Conservation (phyloP, 345 rosid genomes). For the Aurinia saxatilis region DNA sequence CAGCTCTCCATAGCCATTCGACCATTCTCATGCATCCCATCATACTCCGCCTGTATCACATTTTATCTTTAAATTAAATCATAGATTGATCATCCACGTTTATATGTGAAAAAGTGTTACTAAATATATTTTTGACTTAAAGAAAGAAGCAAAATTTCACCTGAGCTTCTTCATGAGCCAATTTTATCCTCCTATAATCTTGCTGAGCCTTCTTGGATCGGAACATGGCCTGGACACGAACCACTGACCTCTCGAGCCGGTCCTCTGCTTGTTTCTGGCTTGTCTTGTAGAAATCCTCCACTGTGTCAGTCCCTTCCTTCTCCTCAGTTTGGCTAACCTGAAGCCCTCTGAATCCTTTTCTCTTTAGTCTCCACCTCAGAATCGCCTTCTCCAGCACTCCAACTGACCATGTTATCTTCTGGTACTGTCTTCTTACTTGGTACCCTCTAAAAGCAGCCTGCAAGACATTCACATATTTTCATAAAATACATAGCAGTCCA, state of each 20-base stretch:
- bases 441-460: slow-evolving; percentile 87
- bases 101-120: not conserved
- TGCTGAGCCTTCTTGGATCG: slow-evolving; percentile 93
- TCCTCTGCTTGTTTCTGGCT: slow-evolving; percentile 91
- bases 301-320: slow-evolving; percentile 41
- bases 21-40: slow-evolving; percentile 33
- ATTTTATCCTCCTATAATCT: slow-evolving; percentile 86
- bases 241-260: slow-evolving; percentile 74
- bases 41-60: slow-evolving; percentile 59
- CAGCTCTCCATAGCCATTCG: slow-evolving; percentile 28
- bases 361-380: slow-evolving; percentile 85
- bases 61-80: not conserved
- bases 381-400: slow-evolving; percentile 91
- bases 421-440: slow-evolving; percentile 75
- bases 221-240: slow-evolving; percentile 85
- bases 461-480: slow-evolving; percentile 1
- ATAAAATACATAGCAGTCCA: not conserved
- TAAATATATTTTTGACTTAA: not conserved
- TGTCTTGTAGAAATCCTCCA: slow-evolving; percentile 68
- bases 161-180: slow-evolving; percentile 54
- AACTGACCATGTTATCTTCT: slow-evolving; percentile 85
- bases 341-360: slow-evolving; percentile 90
- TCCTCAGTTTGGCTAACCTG: slow-evolving; percentile 38
- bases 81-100: not conserved
- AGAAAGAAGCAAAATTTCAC: slow-evolving; percentile 29